Evolutionary conservation across 768 basidiomycete species (phyloP), one percentile per base, ranked within the genome.

Genomic region (Ramaria sp.): DNA sequence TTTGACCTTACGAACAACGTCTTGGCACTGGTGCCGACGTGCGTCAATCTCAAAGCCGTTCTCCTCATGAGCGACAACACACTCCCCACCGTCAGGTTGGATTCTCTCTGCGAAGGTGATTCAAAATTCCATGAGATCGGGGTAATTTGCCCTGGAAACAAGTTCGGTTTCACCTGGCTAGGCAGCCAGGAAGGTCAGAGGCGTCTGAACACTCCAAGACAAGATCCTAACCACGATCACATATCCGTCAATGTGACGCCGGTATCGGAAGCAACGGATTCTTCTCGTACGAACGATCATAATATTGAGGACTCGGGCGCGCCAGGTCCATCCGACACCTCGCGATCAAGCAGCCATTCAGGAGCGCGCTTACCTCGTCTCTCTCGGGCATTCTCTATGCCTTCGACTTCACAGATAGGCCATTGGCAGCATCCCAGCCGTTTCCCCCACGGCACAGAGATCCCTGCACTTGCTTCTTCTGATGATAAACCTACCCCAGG

Each of bases 371-470:
- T 69, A 12, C 82, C 85, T 46, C 76, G 76, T n/a, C 79, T 90
- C 57, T 81, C 82, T 50, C 79, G 91, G 54, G 83, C 86, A 2
- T 82, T 86, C 63, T 89, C 91, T 17, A 80, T 84, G 72, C 91
- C 91, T 19, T 70, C 84, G n/a, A 81, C 88, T 12, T 79, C 82
- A 13, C 86, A 90, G 67, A 78, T 93, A n/a, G 79, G 78, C 43
- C 79, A 83, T 60, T 74, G 93, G 27, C 78, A 77, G 63, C 83
- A 91, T 64, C 91, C 91, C 7, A 75, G 74, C 62, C 74, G 81
- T 24, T 17, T 56, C 19, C 34, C 63, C 47, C 56, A 63, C 50
- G 49, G 47, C 19, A 60, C 59, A 41, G 43, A 41, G 31, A 57
- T 39, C 58, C 62, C 61, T 53, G 61, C 59, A 56, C 63, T 43